Percentiles rank a stretch among this genome's conserved stretches.
phyloP scores from a whole-genome alignment of 23 red algal species.

The Cyanidiococcus yangmingshanensis region DNA sequence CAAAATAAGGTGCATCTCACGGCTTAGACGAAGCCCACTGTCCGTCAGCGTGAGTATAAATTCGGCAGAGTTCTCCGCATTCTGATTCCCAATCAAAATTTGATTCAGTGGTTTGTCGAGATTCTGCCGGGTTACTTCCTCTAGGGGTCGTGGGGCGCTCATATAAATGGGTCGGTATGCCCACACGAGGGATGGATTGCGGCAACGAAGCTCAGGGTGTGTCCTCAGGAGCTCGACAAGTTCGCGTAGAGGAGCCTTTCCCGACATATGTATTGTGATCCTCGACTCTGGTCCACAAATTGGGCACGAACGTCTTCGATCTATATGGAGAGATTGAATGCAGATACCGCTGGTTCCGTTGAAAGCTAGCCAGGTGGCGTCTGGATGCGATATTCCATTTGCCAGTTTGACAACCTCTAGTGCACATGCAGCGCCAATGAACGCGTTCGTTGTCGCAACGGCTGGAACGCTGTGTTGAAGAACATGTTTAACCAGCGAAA shows the following conservation, averaged over 20 bases:
- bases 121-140: background rate
- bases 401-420: constrained; percentile 71
- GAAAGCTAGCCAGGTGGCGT: constrained; percentile 81
- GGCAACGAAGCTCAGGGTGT: constrained; percentile 50
- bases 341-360: constrained; percentile 77
- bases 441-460: constrained; percentile 91
- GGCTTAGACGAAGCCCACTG: background rate
- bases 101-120: background rate
- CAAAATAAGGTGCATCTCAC: constrained; percentile 18
- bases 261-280: constrained; percentile 26
- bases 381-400: constrained; percentile 33
- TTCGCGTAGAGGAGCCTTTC: constrained; percentile 41
- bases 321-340: constrained; percentile 58
- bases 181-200: constrained; percentile 25
- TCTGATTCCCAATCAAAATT: background rate
- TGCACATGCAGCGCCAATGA: constrained; percentile 82
- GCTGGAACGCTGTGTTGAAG: constrained; percentile 83
- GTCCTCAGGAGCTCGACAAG: constrained; percentile 51
- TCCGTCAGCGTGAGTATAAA: constrained; percentile 19
- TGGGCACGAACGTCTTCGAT: constrained; percentile 56
- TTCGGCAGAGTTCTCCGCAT: background rate
- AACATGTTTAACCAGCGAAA: constrained; percentile 66
- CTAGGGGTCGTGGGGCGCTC: background rate
- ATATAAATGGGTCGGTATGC: constrained; percentile 5
- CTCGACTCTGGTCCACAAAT: constrained; percentile 64